Base-by-base conservation (phyloP, 1,284 basidiomycete species). In the Cystobasidiaceae sp. region DNA sequence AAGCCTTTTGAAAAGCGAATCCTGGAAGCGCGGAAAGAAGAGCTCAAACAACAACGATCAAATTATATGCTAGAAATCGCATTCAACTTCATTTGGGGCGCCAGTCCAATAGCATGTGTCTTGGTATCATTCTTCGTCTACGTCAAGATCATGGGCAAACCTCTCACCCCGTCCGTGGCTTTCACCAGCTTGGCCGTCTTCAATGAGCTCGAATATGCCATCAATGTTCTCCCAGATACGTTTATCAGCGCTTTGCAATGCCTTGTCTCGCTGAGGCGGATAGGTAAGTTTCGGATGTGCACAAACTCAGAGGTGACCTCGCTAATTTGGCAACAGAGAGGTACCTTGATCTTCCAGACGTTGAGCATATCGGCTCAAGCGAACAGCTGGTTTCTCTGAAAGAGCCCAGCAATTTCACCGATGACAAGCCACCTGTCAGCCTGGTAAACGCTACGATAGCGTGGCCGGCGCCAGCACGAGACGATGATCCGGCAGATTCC, bases 1-100 rank as follows among this genome's bases (percentile, higher is more conserved):
- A 84, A 89, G 21, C 89, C 85, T 71, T 94, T 94, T 72, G 90
- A 94, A 77, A 80, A 81, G 32, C 82, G 83, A 7, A 85, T 94
- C 7, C 76, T 88, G 61, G 84, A 82, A 56, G 67, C 70, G 21
- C 54, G 73, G 37, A 57, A 57, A 13, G 66, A 66, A 25, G 69
- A 71, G 49, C 61, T 71, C 30, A 66, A 52, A 39, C 66, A 70
- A 11, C 55, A 68, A 19, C 86, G 85, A 68, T 77, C 89, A 61
- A 93, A 90, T 77, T 94, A 90, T 75, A 82, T 83, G 46, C 88
- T 94, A 52, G 92, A 94, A 78, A 84, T 87, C 0, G 77, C 85
- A 0, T 93, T 88, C 82, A 89, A 88, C 70, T 84, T 84, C 28
- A 84, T 93, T 68, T 93, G 90, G 88, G 84, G 74, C 45, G 71